Evolutionary conservation across 2,329 filamentous ascomycete genomes (phyloP).

Genomic region (Penicillium corylophilum): DNA sequence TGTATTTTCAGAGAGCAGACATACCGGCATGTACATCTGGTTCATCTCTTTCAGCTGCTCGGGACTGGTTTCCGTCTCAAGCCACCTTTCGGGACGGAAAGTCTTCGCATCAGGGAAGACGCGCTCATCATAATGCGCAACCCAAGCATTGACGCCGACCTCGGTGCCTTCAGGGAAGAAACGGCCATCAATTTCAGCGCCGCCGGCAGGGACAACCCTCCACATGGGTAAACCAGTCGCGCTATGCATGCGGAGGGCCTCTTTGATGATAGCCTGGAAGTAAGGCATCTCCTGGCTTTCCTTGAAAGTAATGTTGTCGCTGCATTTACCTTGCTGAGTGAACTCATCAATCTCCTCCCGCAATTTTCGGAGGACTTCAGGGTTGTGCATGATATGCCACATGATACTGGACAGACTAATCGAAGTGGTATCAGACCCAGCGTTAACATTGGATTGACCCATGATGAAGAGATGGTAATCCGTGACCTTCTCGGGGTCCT

Average conservation of each 20-base stretch:
- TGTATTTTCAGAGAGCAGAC: not conserved
- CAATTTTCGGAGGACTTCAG: constrained; percentile 25
- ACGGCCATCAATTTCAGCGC: constrained; percentile 43
- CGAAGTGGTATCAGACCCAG: constrained; percentile 49
- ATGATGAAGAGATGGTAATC: constrained; percentile 41
- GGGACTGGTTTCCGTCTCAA: constrained; percentile 36
- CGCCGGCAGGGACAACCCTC: constrained; percentile 49
- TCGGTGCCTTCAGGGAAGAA: constrained; percentile 45
- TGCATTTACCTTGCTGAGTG: constrained; percentile 15
- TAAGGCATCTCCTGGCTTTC: constrained; percentile 50
- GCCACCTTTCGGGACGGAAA: constrained; percentile 51
- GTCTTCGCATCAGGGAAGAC: constrained; percentile 47
- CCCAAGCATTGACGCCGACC: constrained; percentile 47
- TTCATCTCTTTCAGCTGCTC: constrained; percentile 36
- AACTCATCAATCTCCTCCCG: constrained; percentile 35
- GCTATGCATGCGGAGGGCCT: constrained; percentile 53
- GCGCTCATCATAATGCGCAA: constrained; percentile 43
- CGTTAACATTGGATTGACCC: constrained; percentile 36
- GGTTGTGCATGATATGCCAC: constrained; percentile 46
- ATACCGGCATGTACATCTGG: constrained; percentile 42
- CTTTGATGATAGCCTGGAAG: constrained; percentile 55
- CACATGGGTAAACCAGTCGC: constrained; percentile 52
- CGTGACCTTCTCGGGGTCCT: constrained; percentile 45
- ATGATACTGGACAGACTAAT: constrained; percentile 49
- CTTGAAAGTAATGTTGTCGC: constrained; percentile 38